Conservation (phyloP, 805 yeast genomes). For the Clavispora phyllophila region DNA sequence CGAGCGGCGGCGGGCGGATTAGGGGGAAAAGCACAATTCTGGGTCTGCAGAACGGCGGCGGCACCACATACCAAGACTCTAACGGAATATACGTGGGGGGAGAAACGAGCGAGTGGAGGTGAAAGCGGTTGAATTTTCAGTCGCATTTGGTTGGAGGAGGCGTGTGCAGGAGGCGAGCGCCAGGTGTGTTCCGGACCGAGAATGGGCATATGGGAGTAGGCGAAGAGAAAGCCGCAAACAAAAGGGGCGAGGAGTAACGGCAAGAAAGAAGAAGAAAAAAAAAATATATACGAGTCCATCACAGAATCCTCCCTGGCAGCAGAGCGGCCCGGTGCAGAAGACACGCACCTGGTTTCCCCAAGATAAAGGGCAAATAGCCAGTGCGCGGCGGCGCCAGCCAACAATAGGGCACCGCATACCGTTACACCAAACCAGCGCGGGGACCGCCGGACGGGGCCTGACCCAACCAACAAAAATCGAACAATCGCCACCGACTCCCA, state of each 20-base stretch:
- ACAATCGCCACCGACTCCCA: no score
- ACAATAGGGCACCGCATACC: background rate
- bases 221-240: no score
- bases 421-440: background rate
- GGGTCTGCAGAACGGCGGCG: background rate
- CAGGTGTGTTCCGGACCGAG: background rate
- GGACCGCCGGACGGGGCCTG: no score
- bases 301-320: no score
- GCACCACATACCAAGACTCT: background rate
- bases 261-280: no score
- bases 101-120: background rate
- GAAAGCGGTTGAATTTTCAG: constrained; percentile 1
- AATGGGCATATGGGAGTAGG: background rate
- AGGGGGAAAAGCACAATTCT: background rate
- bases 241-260: no score
- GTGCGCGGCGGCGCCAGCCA: background rate
- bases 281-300: no score
- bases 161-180: constrained; percentile 5
- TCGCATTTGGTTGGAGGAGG: constrained; percentile 11
- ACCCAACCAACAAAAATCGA: no score
- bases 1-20: background rate
- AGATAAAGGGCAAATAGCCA: background rate
- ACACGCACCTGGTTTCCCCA: no score
- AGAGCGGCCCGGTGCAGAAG: no score
- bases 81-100: background rate